Base-by-base conservation (phyloP, 2,329 filamentous ascomycete genomes). In the Bipolaris bicolor region DNA sequence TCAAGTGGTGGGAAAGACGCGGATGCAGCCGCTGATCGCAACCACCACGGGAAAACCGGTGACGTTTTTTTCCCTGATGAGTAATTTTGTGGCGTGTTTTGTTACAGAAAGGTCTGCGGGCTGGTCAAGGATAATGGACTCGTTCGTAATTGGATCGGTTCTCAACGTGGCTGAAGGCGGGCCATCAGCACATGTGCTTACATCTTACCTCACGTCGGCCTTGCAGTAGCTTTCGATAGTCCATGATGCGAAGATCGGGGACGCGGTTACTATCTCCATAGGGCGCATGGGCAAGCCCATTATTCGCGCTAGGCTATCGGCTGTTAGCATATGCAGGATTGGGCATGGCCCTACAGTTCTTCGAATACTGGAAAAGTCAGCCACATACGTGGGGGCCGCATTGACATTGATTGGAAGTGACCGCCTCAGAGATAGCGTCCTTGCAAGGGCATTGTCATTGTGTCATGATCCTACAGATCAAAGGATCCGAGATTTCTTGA, bases 21-120 rank as follows among this genome's bases (percentile, higher is more conserved):
- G 41, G 52, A 54, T 58, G 52, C 60, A 51, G 31, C 57, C 52
- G 61, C 47, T 44, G 57, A 59, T 62, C 55, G 39, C 50, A 37
- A 51, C 55, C 49, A 52, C 45, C 41, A 47, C 40, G 36, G 41
- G 49, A 50, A 36, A 41, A 51, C 39, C 18, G 39, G 29, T 43
- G 36, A 46, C 48, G 18, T 47, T 57, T 62, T 58, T 33, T 43
- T 58, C 60, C 53, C 56, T 34, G 60, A 58, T 64, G 61, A 62
- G 48, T 64, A 62, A 64, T 45, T 52, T 33, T 39, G 39, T 50
- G 54, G 46, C 44, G 49, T 51, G 60, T 65, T 48, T 56, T 48
- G 46, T 58, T 60, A 61, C 60, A 43, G 15, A 16, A 5, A 39
- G 22, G 34, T 41, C 45, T 37, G 22, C 10, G 20, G 43, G n/a